A percentile compares a stretch with the other conserved stretches of the same genome.
These are phyloP conservation scores for Trichoderma afroharzianum DNA, from an alignment of 2,329 filamentous ascomycete species.

Conservation along the genomic window DNA sequence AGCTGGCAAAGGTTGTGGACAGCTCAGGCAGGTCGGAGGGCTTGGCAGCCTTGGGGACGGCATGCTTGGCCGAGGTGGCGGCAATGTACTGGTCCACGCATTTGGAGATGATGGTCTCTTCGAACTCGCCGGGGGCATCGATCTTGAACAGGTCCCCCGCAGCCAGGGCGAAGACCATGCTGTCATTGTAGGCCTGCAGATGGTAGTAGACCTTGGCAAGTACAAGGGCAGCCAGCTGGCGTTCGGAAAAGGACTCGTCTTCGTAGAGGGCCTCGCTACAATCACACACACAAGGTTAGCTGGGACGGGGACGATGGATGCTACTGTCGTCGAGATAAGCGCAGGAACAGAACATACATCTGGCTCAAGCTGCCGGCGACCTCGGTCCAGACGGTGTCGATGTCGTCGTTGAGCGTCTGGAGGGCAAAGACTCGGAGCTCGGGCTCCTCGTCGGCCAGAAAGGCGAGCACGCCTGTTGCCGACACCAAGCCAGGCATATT, in stretches of 20 bases:
- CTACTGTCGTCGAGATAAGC: neutral
- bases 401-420: constrained; percentile 91
- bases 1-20: constrained; percentile 72
- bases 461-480: constrained; percentile 90
- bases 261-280: constrained; percentile 92
- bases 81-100: constrained; percentile 98
- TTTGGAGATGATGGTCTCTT: constrained; percentile 98
- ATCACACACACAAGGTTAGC: neutral
- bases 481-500: constrained; percentile 91
- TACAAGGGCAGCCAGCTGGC: constrained; percentile 88
- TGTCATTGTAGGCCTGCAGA: constrained; percentile 97
- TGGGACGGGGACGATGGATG: neutral
- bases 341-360: constrained; percentile 59
- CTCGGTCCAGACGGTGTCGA: constrained; percentile 96
- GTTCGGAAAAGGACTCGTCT: constrained; percentile 90
- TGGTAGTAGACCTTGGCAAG: constrained; percentile 99
- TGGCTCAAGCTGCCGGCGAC: constrained; percentile 87
- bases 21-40: constrained; percentile 60
- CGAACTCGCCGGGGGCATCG: constrained; percentile 87
- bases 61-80: constrained; percentile 54
- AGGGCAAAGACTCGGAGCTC: constrained; percentile 94
- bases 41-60: constrained; percentile 41
- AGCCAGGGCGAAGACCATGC: constrained; percentile 95
- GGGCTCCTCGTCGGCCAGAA: constrained; percentile 89
- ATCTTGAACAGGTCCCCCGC: constrained; percentile 94